Percentiles rank a stretch among this genome's conserved stretches.
Evolutionary conservation across 768 basidiomycete genomes (phyloP).

Genomic region (Lactifluus pinguis): DNA sequence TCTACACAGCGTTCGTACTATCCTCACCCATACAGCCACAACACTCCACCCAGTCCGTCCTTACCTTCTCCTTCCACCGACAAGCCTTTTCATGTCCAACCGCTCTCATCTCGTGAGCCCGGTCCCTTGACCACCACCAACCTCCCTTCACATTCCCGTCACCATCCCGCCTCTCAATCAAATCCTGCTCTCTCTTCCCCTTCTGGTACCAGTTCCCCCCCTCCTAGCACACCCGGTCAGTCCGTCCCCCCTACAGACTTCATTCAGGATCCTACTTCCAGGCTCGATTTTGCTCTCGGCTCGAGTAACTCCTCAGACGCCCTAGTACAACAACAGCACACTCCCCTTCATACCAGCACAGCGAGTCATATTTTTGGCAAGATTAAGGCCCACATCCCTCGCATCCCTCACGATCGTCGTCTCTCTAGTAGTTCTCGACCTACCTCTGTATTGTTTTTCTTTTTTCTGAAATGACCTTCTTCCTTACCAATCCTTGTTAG

Average conservation of each 20-base stretch:
- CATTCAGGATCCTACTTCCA: constrained; percentile 30
- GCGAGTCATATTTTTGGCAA: constrained; percentile 17
- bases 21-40: constrained; percentile 21
- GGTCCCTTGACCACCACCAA: constrained; percentile 32
- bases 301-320: constrained; percentile 28
- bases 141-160: constrained; percentile 23
- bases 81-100: constrained; percentile 19
- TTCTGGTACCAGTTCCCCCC: constrained; percentile 60
- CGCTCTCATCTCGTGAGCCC: constrained; percentile 22
- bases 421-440: constrained; percentile 27
- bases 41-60: constrained; percentile 25
- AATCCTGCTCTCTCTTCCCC: constrained; percentile 62
- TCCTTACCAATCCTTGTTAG: constrained; percentile 18
- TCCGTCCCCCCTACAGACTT: constrained; percentile 36
- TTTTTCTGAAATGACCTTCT: not conserved
- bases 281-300: constrained; percentile 22
- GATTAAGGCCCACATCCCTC: constrained; percentile 22
- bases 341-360: constrained; percentile 21
- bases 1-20: not conserved
- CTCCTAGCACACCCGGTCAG: constrained; percentile 56
- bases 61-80: constrained; percentile 25
- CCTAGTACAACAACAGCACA: constrained; percentile 28
- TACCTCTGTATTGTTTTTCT: constrained; percentile 22
- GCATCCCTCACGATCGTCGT: constrained; percentile 20
- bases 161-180: constrained; percentile 30